These are phyloP conservation scores for Pleurotus tuber-regium DNA, from an alignment of 768 basidiomycete species.

Conservation along the genomic window DNA sequence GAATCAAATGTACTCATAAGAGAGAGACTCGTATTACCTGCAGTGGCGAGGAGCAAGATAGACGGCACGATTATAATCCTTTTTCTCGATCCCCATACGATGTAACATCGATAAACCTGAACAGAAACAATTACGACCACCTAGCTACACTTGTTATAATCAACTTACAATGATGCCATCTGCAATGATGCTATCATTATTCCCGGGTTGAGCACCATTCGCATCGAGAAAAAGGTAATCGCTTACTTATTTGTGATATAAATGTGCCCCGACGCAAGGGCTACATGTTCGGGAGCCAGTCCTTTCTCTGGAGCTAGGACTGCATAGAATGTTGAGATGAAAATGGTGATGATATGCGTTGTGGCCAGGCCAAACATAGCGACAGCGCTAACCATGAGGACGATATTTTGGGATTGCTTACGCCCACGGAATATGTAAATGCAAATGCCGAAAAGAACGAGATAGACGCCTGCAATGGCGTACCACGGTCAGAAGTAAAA, in stretches of 20 bases:
- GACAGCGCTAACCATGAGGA: conserved; percentile 2
- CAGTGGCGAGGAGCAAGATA: conserved; percentile 14
- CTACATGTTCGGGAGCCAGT: neutral
- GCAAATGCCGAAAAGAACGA: conserved; percentile 6
- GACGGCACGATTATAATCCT: conserved; percentile 14
- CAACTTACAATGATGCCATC: conserved; percentile 3
- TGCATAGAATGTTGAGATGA: neutral
- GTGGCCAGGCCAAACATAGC: conserved; percentile 4
- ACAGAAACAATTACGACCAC: too few species aligned
- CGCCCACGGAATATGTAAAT: conserved; percentile 3
- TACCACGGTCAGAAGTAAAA: neutral
- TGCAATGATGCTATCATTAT: neutral
- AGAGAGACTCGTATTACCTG: conserved; percentile 10
- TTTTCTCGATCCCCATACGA: conserved; percentile 18
- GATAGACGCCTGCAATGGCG: conserved; percentile 1
- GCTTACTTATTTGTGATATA: conserved; percentile 5
- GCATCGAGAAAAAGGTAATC: too few species aligned
- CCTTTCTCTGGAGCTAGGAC: neutral
- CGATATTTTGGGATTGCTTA: conserved; percentile 4
- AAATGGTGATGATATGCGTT: neutral
- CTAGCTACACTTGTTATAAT: too few species aligned
- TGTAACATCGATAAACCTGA: conserved; percentile 19
- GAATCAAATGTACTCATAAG: neutral
- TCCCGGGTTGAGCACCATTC: too few species aligned
- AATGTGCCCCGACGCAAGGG: neutral